phyloP scores from a whole-genome alignment of 345 rosid genomes.

The Geranium rotundifolium region DNA sequence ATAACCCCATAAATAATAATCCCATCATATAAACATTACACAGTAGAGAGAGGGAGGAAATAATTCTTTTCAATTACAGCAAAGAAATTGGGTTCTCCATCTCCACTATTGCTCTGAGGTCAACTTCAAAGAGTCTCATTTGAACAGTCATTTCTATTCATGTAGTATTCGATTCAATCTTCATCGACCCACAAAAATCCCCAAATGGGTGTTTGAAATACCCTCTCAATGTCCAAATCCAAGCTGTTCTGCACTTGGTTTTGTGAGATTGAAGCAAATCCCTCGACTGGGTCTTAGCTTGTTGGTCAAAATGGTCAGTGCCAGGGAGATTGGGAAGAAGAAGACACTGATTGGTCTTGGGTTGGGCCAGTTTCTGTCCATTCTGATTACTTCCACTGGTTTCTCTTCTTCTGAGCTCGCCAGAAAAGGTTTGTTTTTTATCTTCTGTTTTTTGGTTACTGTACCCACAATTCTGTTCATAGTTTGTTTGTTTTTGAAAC shows the following conservation, averaged over 20 bases:
- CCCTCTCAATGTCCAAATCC: too few relatives aligned
- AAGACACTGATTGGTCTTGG: slow-evolving; percentile 33
- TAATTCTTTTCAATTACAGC: too few relatives aligned
- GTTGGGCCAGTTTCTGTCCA: slow-evolving; percentile 38
- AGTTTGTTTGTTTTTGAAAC: not conserved
- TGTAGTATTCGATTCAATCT: not conserved
- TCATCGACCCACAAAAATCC: not conserved
- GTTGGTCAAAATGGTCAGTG: slow-evolving; percentile 8
- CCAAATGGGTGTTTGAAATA: not conserved
- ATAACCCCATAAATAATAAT: too few relatives aligned
- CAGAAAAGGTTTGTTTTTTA: slow-evolving; percentile 21
- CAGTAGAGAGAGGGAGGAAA: too few relatives aligned
- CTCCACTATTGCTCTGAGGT: not conserved
- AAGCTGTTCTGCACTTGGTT: not conserved
- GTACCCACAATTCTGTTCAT: not conserved
- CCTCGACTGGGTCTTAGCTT: not conserved
- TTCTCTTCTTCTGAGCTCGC: slow-evolving; percentile 30
- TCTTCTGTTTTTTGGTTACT: not conserved
- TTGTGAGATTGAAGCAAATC: not conserved
- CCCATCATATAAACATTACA: too few relatives aligned
- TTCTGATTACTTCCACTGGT: slow-evolving; percentile 36
- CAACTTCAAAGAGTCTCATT: not conserved
- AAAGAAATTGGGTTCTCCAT: too few relatives aligned
- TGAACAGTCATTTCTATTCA: not conserved
- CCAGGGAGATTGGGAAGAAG: slow-evolving; percentile 23